Base-by-base conservation (phyloP, 1,284 basidiomycete species). In the Afroboletus lepidellus region DNA sequence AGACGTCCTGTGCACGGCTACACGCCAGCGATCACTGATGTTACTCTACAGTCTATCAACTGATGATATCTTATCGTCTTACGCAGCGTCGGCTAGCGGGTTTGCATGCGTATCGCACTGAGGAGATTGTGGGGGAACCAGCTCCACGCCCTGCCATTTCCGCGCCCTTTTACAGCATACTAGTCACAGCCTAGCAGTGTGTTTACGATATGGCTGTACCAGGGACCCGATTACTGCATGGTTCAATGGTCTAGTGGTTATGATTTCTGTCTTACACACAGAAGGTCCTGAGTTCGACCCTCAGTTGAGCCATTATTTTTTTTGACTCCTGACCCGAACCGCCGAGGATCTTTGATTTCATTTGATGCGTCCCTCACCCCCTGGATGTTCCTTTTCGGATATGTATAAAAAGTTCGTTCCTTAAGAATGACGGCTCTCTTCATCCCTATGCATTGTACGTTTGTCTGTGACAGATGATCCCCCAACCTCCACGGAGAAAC, bases 251-350 rank as follows among this genome's bases (percentile, higher is more conserved):
- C 77, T 80, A 80, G 76, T 79, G 77, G 77, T 78, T 77, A 78
- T 79, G 76, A 74, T 79, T 75, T 80, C 76, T 79, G 78, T 76
- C 74, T 79, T 77, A 79, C 77, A 74, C 78, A 77, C 78, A 79
- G 78, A 79, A 79, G 78, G 78, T 80, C 77, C 74, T 77, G 77
- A 77, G 78, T 80, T 80, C 78, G 78, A 80, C 72, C 78, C 78
- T 77, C 76, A 77, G 73, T 76, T 78, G 75, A 75, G 64, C 75
- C 78, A 80, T 41, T 13, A 47, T 59, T 54, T 59, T 58, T 60
- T 52, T 46, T 0, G 20, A 37, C 9, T 21, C 39, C 13, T 15
- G 21, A 21, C 34, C 11, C 6, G 3, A 38, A 11, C 2, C 8
- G 12, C 12, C 34, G 15, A 33, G 34, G 34, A 37, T 23, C 18